phyloP scores from a whole-genome alignment of 2,329 filamentous ascomycete genomes.

The Monosporascus ibericus region DNA sequence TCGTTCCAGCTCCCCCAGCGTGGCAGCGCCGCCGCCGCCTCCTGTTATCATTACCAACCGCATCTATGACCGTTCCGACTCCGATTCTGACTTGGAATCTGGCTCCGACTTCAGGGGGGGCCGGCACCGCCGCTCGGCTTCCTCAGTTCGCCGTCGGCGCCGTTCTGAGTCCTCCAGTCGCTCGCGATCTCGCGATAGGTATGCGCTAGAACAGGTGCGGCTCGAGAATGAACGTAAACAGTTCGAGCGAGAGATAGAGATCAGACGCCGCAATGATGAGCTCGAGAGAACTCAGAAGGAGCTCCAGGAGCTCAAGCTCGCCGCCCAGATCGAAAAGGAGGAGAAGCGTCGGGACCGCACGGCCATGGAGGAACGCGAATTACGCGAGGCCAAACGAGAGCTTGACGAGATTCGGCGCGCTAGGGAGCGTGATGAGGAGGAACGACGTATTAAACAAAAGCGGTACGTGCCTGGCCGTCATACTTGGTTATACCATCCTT shows the following conservation, averaged over 20 bases:
- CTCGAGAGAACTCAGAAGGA: constrained; percentile 23
- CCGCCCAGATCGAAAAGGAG: constrained; percentile 33
- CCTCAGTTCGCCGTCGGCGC: background rate
- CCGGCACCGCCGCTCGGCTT: constrained; percentile 12
- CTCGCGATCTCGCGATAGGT: constrained; percentile 14
- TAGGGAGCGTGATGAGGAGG: constrained; percentile 42
- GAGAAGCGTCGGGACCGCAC: constrained; percentile 33
- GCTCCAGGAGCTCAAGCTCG: constrained; percentile 39
- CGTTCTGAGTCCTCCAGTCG: constrained; percentile 3
- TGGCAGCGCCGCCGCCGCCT: constrained; percentile 20
- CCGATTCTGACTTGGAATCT: constrained; percentile 36
- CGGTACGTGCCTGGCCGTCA: background rate
- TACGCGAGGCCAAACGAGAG: constrained; percentile 26
- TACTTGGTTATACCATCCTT: background rate
- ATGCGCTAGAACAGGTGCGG: constrained; percentile 24
- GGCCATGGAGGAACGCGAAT: constrained; percentile 33
- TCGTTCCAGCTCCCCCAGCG: constrained; percentile 33
- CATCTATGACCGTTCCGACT: constrained; percentile 39
- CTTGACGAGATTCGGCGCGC: constrained; percentile 30
- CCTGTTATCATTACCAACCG: constrained; percentile 55
- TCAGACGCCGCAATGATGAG: constrained; percentile 33
- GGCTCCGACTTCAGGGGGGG: constrained; percentile 21
- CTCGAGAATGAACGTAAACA: constrained; percentile 26
- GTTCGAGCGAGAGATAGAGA: constrained; percentile 32
- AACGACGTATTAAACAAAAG: constrained; percentile 46